phyloP scores from a whole-genome alignment of 306 rosid genomes.

The Dryas alaskensis region DNA sequence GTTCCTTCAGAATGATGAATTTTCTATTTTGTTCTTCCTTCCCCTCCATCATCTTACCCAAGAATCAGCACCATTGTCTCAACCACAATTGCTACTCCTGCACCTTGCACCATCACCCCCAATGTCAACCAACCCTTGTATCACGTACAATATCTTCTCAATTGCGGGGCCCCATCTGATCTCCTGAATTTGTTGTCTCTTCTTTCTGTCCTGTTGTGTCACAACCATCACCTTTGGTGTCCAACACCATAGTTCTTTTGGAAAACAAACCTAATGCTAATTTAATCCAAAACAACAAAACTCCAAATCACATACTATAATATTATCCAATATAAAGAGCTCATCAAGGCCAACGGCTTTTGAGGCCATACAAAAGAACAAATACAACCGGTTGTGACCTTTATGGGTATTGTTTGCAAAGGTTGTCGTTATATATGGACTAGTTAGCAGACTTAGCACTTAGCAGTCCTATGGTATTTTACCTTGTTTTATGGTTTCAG shows the following conservation, averaged over 20 bases:
- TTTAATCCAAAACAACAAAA: background rate
- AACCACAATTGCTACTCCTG: background rate
- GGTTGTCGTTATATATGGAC: background rate
- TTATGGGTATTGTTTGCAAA: background rate
- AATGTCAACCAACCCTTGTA: background rate
- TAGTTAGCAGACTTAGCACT: background rate
- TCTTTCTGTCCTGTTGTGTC: background rate
- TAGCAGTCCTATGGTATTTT: background rate
- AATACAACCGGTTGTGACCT: background rate
- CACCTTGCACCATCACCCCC: background rate
- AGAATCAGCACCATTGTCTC: background rate
- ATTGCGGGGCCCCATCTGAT: background rate
- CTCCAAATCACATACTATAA: background rate
- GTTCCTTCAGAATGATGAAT: background rate
- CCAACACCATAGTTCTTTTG: no score
- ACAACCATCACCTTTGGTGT: background rate
- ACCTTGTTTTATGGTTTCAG: background rate
- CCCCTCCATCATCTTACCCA: background rate
- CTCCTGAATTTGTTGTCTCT: background rate
- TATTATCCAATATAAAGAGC: background rate
- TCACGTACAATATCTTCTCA: background rate
- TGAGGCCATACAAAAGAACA: background rate
- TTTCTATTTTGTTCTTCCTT: background rate
- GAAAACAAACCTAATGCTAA: background rate
- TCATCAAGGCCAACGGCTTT: background rate